Evolutionary conservation across 257 asterid genomes (phyloP).

Genomic region (Linderniella brevidens): DNA sequence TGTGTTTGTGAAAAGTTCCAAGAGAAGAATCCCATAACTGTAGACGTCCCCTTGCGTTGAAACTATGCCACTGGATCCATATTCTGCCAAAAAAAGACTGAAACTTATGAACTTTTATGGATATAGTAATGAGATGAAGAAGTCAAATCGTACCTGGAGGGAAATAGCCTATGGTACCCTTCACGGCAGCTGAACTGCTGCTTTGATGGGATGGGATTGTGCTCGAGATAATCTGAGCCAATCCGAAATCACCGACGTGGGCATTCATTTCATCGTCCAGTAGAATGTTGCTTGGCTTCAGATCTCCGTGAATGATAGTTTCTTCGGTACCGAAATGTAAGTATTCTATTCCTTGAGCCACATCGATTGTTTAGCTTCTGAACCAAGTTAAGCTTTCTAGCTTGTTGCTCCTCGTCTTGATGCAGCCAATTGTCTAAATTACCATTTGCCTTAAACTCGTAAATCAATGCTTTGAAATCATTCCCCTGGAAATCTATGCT

Average conservation of each 20-base stretch:
- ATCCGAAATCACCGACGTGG: constrained; percentile 26
- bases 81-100: not conserved
- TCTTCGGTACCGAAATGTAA: constrained; percentile 14
- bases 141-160: constrained; percentile 11
- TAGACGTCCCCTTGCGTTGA: constrained; percentile 17
- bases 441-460: constrained; percentile 18
- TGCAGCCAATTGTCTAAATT: constrained; percentile 22
- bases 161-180: constrained; percentile 20
- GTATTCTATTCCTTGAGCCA: constrained; percentile 16
- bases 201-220: not conserved
- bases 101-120: not conserved
- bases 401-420: not conserved
- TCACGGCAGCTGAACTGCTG: constrained; percentile 12
- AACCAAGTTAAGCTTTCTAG: constrained; percentile 7
- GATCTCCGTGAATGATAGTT: constrained; percentile 13
- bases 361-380: constrained; percentile 15
- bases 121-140: not conserved
- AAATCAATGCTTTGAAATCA: constrained; percentile 23
- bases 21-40: constrained; percentile 19
- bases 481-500: constrained; percentile 16
- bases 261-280: constrained; percentile 18
- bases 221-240: constrained; percentile 15
- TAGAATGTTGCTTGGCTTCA: constrained; percentile 13
- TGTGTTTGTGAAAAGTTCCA: constrained; percentile 16
- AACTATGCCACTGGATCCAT: not conserved